phyloP scores from a whole-genome alignment of 2,329 filamentous ascomycete genomes.

The Rutstroemia sp. region DNA sequence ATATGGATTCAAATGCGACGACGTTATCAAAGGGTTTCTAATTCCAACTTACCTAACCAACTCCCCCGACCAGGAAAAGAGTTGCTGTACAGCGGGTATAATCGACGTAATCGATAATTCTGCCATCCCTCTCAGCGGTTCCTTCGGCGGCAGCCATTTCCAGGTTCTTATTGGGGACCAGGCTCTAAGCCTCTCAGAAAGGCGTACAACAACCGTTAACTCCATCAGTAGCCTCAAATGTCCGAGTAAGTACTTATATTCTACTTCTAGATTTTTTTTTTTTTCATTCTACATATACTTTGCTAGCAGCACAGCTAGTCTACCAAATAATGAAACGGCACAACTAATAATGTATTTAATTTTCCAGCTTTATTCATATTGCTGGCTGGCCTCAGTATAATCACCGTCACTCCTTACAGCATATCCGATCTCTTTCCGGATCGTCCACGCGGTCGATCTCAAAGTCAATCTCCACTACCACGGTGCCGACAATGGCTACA shows the following conservation, averaged over 20 bases:
- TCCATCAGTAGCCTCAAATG: background rate
- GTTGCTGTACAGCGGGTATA: no score
- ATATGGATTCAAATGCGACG: no score
- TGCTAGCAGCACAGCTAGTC: background rate
- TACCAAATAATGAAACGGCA: background rate
- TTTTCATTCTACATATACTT: background rate
- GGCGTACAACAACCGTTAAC: background rate
- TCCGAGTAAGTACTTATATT: constrained; percentile 4
- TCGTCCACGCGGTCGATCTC: constrained; percentile 17
- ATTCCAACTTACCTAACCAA: background rate
- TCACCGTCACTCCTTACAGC: constrained; percentile 25
- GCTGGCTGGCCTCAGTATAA: constrained; percentile 39
- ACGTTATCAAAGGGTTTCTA: background rate
- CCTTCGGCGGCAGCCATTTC: background rate
- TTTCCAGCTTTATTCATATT: constrained; percentile 45
- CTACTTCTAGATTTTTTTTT: background rate
- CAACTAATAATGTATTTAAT: constrained; percentile 3
- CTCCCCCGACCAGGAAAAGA: background rate
- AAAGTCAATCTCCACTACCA: constrained; percentile 33
- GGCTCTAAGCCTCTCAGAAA: constrained; percentile 7
- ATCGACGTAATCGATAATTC: no score
- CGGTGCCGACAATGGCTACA: constrained; percentile 34
- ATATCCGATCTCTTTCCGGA: background rate
- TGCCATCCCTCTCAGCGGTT: background rate
- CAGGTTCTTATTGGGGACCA: constrained; percentile 4